Evolutionary conservation across 768 basidiomycete species (phyloP), one percentile per base, ranked within the genome.

Genomic region (Macrocybe gigantea): DNA sequence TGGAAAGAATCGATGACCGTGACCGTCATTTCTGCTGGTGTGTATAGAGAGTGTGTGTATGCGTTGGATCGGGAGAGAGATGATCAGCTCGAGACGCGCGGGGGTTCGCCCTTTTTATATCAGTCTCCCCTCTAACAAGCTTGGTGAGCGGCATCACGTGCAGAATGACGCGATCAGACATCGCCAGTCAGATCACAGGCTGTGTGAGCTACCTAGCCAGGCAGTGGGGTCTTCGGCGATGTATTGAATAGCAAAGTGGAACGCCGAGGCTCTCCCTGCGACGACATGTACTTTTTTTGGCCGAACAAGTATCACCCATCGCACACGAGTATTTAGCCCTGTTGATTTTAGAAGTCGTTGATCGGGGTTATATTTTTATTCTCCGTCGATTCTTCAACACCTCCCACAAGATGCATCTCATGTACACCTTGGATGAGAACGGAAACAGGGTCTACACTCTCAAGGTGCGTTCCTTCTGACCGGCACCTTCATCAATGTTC

Each of bases 381-480:
- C n/a, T n/a, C n/a, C n/a, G n/a, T n/a, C 22, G 22, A 22, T 22
- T 22, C 22, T 22, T 2, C 22, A 22, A 22, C 22, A 22, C 22
- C 22, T 22, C 22, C 22, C 22, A 22, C 62, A 73, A 53, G 61
- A 98, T 98, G 95, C 94, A 97, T 82, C 74, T 97, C 60, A 97
- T 97, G 95, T 98, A 95, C 70, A 88, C 86, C 11, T 54, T 87
- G 39, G 87, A 92, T 58, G 79, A 77, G 49, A 64, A 66, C 39
- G 91, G 91, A 12, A 84, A 80, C 72, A 83, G 95, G 62, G 56
- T 89, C 2, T 99, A 99, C 65, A 96, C 94, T 46, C 82, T 98
- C 55, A 94, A 94, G 64, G 94, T 95, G 44, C 47, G 75, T 58
- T 31, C 38, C 7, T 15, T 12, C 33, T 47, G 38, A 33, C 36